phyloP scores from a whole-genome alignment of 2,329 filamentous ascomycete genomes.

The Colletotrichum coccodes region DNA sequence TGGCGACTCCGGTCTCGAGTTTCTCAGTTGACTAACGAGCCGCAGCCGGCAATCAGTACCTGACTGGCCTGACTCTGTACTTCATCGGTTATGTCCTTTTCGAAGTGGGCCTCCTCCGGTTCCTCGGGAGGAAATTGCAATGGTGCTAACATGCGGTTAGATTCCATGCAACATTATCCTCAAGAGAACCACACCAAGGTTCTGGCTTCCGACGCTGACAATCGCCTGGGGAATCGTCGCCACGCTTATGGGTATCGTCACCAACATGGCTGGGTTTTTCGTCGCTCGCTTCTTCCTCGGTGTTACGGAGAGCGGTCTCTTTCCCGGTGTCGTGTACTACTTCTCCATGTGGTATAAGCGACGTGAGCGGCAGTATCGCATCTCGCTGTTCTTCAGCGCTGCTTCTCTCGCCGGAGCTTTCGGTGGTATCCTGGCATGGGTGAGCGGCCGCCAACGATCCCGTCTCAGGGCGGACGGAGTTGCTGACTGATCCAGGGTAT shows the following conservation, averaged over 20 bases:
- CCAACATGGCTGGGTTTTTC: conserved; percentile 61
- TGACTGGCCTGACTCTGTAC: conserved; percentile 73
- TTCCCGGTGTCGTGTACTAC: conserved; percentile 61
- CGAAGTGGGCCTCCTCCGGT: conserved; percentile 48
- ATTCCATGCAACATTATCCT: conserved; percentile 72
- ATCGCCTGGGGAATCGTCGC: conserved; percentile 65
- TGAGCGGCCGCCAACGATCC: conserved; percentile 36
- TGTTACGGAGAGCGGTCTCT: conserved; percentile 62
- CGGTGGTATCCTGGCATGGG: conserved; percentile 65
- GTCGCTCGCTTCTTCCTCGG: conserved; percentile 65
- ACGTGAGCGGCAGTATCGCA: conserved; percentile 62
- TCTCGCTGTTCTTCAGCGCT: conserved; percentile 66
- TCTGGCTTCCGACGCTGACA: conserved; percentile 69
- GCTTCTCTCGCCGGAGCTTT: conserved; percentile 66
- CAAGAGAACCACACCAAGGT: conserved; percentile 66
- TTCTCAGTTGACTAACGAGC: not conserved
- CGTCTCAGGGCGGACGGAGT: rapidly evolving
- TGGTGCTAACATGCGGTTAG: conserved; percentile 39
- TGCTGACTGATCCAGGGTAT: conserved; percentile 52
- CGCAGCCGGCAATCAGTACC: conserved; percentile 68
- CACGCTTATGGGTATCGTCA: conserved; percentile 60
- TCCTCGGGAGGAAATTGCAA: too few species aligned
- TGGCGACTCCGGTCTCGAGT: conserved; percentile 30
- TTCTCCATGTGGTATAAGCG: conserved; percentile 67
- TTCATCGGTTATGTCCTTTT: conserved; percentile 71